Conservation (phyloP, 805 yeast species). For the Candida ovalis region DNA sequence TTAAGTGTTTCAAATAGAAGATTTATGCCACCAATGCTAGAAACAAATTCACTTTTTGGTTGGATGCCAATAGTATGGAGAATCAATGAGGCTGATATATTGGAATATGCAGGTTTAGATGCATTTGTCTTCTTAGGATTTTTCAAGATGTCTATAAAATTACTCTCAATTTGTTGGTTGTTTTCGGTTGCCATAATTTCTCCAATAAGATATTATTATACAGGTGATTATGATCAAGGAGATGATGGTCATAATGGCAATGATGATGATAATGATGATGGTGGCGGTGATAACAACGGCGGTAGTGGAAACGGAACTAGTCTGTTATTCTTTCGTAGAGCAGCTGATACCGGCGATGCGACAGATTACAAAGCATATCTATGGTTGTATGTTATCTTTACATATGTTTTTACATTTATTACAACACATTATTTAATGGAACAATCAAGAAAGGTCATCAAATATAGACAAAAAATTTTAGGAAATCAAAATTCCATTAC, state of each 20-base stretch:
- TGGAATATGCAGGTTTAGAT: slow-evolving; percentile 90
- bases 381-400: slow-evolving; percentile 86
- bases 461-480: slow-evolving; percentile 72
- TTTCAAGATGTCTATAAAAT: slow-evolving; percentile 80
- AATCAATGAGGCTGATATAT: slow-evolving; percentile 69
- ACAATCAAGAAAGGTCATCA: slow-evolving; percentile 71
- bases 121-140: slow-evolving; percentile 90
- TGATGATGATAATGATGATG: slow-evolving; percentile 26
- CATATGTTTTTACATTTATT: slow-evolving; percentile 76
- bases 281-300: slow-evolving; percentile 2
- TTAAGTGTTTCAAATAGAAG: slow-evolving; percentile 34
- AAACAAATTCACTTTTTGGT: slow-evolving; percentile 59
- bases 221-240: slow-evolving; percentile 73
- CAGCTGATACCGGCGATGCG: slow-evolving; percentile 5
- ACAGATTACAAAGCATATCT: slow-evolving; percentile 52
- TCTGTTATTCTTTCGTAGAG: background rate
- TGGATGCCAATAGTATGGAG: slow-evolving; percentile 71
- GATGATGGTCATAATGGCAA: slow-evolving; percentile 33
- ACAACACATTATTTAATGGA: slow-evolving; percentile 57
- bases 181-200: slow-evolving; percentile 74
- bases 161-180: slow-evolving; percentile 58
- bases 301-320: background rate
- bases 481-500: slow-evolving; percentile 88
- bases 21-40: slow-evolving; percentile 56
- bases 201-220: slow-evolving; percentile 78